Conservation (phyloP, 352 stramenopile genomes). For the Phytophthora sojae region DNA sequence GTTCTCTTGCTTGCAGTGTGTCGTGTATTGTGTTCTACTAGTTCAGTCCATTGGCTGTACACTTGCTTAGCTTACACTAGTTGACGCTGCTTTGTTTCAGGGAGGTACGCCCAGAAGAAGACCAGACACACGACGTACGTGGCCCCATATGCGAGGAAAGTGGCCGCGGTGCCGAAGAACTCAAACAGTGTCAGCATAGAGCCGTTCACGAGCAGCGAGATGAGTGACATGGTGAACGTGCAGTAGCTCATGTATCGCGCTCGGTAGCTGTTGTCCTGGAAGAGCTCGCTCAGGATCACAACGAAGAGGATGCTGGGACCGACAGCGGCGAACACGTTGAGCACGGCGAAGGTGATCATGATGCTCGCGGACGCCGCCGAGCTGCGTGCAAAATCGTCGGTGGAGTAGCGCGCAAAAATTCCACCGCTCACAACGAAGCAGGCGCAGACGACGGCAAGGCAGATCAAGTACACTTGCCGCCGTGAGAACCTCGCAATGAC, state of each 20-base stretch:
- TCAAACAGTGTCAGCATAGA: slow-evolving; percentile 84
- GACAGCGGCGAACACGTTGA: slow-evolving; percentile 81
- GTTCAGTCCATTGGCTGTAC: neutral
- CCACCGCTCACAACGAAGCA: slow-evolving; percentile 74
- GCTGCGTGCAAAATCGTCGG: slow-evolving; percentile 65
- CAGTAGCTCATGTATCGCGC: slow-evolving; percentile 91
- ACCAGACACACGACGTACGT: slow-evolving; percentile 74
- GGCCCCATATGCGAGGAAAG: slow-evolving; percentile 71
- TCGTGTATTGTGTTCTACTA: neutral
- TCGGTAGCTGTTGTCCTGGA: slow-evolving; percentile 83
- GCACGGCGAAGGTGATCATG: slow-evolving; percentile 70
- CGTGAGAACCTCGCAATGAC: slow-evolving; percentile 76
- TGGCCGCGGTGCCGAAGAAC: slow-evolving; percentile 63
- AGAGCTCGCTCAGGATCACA: slow-evolving; percentile 87
- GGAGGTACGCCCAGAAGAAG: slow-evolving; percentile 77
- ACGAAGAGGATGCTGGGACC: slow-evolving; percentile 85
- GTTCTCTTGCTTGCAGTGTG: slow-evolving; percentile 12
- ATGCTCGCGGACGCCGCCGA: slow-evolving; percentile 55
- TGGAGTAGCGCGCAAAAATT: slow-evolving; percentile 76
- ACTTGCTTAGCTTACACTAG: slow-evolving; percentile 48
- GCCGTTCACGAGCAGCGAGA: slow-evolving; percentile 86
- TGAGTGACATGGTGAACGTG: slow-evolving; percentile 89
- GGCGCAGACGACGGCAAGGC: slow-evolving; percentile 66
- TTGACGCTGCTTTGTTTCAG: slow-evolving; percentile 82
- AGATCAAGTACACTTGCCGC: slow-evolving; percentile 77